Evolutionary conservation across 306 rosid genomes (phyloP).

Genomic region (Adenanthera pavonina): DNA sequence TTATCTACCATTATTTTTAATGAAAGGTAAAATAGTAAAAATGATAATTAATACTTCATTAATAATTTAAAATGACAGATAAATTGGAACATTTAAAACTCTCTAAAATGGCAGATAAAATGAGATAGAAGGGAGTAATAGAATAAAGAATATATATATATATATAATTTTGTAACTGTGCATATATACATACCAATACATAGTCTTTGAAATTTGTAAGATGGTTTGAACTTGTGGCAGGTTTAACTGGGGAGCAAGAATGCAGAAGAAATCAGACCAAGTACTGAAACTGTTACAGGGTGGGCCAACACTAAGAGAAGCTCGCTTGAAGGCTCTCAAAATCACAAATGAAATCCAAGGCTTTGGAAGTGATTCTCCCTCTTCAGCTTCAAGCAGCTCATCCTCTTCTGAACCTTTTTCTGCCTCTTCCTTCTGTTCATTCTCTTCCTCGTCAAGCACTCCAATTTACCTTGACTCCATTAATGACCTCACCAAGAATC

Average conservation of each 20-base stretch:
- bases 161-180: no score
- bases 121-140: no score
- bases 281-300: slow-evolving; percentile 58
- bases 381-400: slow-evolving; percentile 40
- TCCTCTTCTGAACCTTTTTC: slow-evolving; percentile 44
- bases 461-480: slow-evolving; percentile 36
- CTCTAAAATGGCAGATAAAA: no score
- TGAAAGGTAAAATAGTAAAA: no score
- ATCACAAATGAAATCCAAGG: slow-evolving; percentile 82
- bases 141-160: no score
- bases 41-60: no score
- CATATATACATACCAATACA: no score
- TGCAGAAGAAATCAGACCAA: slow-evolving; percentile 66
- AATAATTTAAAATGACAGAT: no score
- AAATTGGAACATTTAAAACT: no score
- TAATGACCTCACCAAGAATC: slow-evolving; percentile 27
- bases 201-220: no score
- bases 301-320: slow-evolving; percentile 51
- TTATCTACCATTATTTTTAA: no score
- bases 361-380: slow-evolving; percentile 58
- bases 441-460: slow-evolving; percentile 42
- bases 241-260: slow-evolving; percentile 75
- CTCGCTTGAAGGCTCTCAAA: slow-evolving; percentile 74
- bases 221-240: slow-evolving; percentile 41
- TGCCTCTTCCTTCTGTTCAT: slow-evolving; percentile 50